Evolutionary conservation across 2,329 filamentous ascomycete species (phyloP), one percentile per base, ranked within the genome.

Genomic region (Penicillium brasilianum): DNA sequence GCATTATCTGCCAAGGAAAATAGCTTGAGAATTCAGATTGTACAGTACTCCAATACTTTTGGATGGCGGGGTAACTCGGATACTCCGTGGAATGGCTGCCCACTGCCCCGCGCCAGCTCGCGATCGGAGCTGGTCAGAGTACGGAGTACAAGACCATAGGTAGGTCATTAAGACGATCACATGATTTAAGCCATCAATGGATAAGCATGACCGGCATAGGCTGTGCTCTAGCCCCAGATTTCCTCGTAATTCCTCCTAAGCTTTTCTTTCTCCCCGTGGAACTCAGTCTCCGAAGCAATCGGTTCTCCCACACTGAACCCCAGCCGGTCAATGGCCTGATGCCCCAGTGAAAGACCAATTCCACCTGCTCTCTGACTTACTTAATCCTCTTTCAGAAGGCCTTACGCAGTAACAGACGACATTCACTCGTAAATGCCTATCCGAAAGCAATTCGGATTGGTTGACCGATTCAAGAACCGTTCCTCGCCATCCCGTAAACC

Each of bases 391-490:
- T 4, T 6, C 39, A 43, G 39, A 10, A 4, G 2, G 7, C 11
- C 9, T 4, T 41, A 41, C 43, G 20, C 22, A 25, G 43, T 28
- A 14, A 18, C 11, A 25, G 25, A n/a, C 44, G 20, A 41, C 10
- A 22, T 7, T 2, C 8, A 20, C 44, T 62, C 59, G 50, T 62
- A 59, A 61, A 63, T 59, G 2, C 32, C 54, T 57, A 64, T 59
- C 61, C 59, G 57, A 48, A 48, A 9, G 28, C 34, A 48, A 48
- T 49, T 54, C 51, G 41, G 46, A 63, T 62, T 66, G 58, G 53
- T 22, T 32, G 10, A 36, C 32, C 20, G 32, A 34, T 34, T 13
- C 8, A 10, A 34, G 10, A 34, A 10, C 32, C 11, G n/a, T 20
- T 18, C 11, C n/a, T 56, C 25, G 56, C 50, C 60, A 58, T 50